These are phyloP conservation scores for Calocera viscosa DNA, from an alignment of 768 basidiomycete genomes.

Conservation along the genomic window DNA sequence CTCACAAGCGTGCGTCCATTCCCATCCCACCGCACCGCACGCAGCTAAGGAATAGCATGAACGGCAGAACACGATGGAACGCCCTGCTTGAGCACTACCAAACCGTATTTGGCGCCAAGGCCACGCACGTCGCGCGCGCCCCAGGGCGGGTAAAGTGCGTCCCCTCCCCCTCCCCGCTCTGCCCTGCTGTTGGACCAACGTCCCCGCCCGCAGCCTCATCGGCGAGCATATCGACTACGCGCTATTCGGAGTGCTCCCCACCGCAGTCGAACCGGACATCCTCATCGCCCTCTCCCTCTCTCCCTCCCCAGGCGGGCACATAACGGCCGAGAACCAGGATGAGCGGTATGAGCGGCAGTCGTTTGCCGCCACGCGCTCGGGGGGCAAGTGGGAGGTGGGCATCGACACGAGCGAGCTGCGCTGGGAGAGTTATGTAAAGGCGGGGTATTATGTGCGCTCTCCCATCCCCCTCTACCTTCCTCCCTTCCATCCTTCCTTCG, in stretches of 20 bases:
- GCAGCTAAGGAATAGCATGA: neutral
- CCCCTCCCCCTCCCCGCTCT: constrained; percentile 17
- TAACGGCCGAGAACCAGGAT: constrained; percentile 28
- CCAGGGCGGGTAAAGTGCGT: constrained; percentile 70
- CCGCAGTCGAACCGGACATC: constrained; percentile 75
- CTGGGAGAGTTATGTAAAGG: constrained; percentile 85
- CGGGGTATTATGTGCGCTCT: constrained; percentile 61
- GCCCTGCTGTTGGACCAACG: neutral
- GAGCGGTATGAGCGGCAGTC: constrained; percentile 44
- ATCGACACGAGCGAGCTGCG: constrained; percentile 56
- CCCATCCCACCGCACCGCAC: neutral
- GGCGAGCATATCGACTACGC: constrained; percentile 80
- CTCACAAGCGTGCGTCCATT: constrained; percentile 37
- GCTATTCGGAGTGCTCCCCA: constrained; percentile 70
- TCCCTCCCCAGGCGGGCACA: constrained; percentile 23
- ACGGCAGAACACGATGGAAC: constrained; percentile 36
- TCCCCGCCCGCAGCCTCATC: constrained; percentile 23
- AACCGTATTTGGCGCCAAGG: constrained; percentile 49
- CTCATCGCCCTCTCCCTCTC: constrained; percentile 59
- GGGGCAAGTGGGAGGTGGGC: constrained; percentile 51
- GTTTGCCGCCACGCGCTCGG: constrained; percentile 43
- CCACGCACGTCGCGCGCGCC: constrained; percentile 59
- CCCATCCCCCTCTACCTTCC: constrained; percentile 4
- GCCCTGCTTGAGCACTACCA: constrained; percentile 49
- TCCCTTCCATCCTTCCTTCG: too few species aligned